Evolutionary conservation across 1,284 basidiomycete genomes (phyloP), one percentile per base, ranked within the genome.

Genomic region (Xerocomus amazonicus): DNA sequence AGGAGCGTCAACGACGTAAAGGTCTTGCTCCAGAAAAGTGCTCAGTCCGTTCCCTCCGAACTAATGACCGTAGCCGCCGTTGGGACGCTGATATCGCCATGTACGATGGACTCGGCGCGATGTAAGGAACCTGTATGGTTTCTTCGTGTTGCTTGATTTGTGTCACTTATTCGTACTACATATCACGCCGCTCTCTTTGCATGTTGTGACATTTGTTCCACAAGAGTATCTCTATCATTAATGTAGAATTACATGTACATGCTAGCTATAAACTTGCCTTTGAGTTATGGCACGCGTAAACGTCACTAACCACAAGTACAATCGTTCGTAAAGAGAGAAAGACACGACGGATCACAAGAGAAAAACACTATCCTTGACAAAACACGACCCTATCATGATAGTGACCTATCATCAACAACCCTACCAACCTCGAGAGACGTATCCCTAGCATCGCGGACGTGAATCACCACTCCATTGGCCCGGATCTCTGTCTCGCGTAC

Each of bases 241-340:
- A 45, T 68, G 58, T 68, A 69, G 48, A 67, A 36, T 56, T 62
- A 66, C 42, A 33, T 62, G 67, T 69, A 61, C 52, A 54, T 43
- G 6, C 35, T 63, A 53, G 45, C 29, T 55, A 43, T 55, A 43
- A 45, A 46, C 40, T 35, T 48, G 47, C 39, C 37, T 16, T 43
- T 48, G 47, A 51, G 14, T 34, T 34, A 13, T 14, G 33, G 4
- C 10, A 34, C 14, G 8, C 12, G 29, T 12, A 12, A 31, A 12
- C 12, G 19, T 23, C 19, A 23, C 31, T 31, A 31, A 31, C 12
- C 31, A 31, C 31, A 31, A 13, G 31, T 31, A 31, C 31, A 31
- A 31, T 31, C 9, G 31, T 13, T 23, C 12, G 29, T 8, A 2
- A 31, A 31, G 12, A 12, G 29, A 31, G 29, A 31, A 12, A 31